A percentile compares a stretch with the other conserved stretches of the same genome.
Conservation (phyloP, 176 grass and related monocot species). For the Pontederia crassipes region DNA sequence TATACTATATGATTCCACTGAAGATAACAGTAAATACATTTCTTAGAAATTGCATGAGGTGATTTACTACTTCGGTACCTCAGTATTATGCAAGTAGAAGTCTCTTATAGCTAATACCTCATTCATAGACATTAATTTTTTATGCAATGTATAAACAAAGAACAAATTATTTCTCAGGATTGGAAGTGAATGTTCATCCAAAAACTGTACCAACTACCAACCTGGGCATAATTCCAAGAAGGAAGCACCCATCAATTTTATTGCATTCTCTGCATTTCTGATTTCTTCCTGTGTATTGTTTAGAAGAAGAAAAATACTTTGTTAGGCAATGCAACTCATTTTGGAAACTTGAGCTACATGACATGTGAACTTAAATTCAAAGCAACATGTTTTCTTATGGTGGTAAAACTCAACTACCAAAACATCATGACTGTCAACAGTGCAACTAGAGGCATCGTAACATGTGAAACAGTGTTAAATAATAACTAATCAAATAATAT, state of each 20-base stretch:
- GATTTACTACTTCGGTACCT: conserved; percentile 1
- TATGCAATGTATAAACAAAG: not conserved
- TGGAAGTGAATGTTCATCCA: conserved; percentile 2
- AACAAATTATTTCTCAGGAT: not conserved
- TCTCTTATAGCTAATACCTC: no score
- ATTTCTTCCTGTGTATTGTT: conserved; percentile 61
- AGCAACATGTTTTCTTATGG: no score
- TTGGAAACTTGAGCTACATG: not conserved
- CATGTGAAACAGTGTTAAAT: no score
- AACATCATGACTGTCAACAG: no score
- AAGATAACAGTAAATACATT: not conserved
- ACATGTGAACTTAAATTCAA: not conserved
- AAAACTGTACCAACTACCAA: conserved; percentile 8
- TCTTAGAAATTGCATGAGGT: conserved; percentile 1
- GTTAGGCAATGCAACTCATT: not conserved
- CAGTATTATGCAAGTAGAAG: not conserved
- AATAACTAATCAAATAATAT: no score
- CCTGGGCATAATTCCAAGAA: conserved; percentile 47
- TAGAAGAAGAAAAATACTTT: not conserved
- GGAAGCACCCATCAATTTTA: conserved; percentile 55
- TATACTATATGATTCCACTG: conserved; percentile 76
- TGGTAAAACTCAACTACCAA: no score
- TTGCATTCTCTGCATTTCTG: conserved; percentile 44
- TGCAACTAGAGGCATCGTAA: no score
- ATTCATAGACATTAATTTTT: not conserved